These are phyloP conservation scores for Bryoglossum gracile DNA, from an alignment of 495 filamentous ascomycete species.

Conservation along the genomic window DNA sequence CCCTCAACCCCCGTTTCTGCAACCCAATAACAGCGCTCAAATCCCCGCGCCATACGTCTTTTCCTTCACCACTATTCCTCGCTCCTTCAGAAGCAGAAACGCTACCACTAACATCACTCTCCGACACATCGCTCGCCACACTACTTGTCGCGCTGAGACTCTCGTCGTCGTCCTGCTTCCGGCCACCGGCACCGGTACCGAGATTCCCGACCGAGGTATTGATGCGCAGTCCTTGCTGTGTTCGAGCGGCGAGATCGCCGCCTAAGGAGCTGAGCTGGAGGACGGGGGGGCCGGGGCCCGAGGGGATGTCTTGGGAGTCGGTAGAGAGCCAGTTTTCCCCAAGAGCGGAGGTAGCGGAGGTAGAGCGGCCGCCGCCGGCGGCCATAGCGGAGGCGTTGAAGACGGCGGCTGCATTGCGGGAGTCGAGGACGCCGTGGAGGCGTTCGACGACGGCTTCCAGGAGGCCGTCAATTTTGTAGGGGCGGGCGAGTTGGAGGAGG, in stretches of 20 bases:
- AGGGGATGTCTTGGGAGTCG: conserved; percentile 13
- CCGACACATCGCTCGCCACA: conserved; percentile 38
- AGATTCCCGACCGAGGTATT: conserved; percentile 24
- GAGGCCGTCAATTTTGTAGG: conserved; percentile 86
- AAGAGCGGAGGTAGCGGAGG: conserved; percentile 13
- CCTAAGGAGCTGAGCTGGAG: conserved; percentile 7
- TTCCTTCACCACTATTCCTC: conserved; percentile 49
- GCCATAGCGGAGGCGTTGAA: conserved; percentile 99
- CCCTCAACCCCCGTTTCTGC: conserved; percentile 87
- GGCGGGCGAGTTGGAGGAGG: conserved; percentile 84
- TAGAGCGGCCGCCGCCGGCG: conserved; percentile 73
- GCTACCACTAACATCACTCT: conserved; percentile 41
- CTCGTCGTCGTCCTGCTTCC: conserved; percentile 37
- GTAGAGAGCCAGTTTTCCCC: conserved; percentile 19
- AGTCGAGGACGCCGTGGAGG: conserved; percentile 84
- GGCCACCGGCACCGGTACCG: conserved; percentile 10
- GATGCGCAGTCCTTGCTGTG: conserved; percentile 26
- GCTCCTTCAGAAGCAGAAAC: conserved; percentile 26
- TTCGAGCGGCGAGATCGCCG: background rate
- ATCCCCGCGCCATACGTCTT: conserved; percentile 78
- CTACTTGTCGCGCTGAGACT: conserved; percentile 28
- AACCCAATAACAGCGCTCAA: conserved; percentile 90
- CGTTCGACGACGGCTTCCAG: conserved; percentile 88
- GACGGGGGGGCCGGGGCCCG: background rate
- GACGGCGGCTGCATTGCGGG: conserved; percentile 87